Conservation (phyloP, 2,329 filamentous ascomycete genomes). For the Colletotrichum lini region DNA sequence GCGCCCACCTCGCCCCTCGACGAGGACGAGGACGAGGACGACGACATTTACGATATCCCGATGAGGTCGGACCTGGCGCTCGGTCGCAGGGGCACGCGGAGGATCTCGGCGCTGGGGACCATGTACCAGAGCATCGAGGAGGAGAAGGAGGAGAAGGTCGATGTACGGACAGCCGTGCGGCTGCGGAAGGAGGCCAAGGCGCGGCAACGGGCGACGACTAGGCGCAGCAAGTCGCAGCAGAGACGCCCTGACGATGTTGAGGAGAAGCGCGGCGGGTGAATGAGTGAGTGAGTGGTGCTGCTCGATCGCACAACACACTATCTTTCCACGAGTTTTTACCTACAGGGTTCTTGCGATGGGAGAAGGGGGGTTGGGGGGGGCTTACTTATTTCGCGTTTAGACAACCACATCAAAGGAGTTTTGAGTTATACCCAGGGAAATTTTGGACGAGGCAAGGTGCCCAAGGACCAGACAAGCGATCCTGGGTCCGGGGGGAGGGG, state of each 20-base stretch:
- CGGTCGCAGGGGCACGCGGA: constrained; percentile 33
- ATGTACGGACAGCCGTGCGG: constrained; percentile 48
- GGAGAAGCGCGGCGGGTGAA: neutral
- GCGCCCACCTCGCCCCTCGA: constrained; percentile 18
- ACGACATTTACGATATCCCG: constrained; percentile 15
- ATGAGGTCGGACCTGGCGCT: constrained; percentile 32
- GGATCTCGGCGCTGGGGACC: constrained; percentile 41
- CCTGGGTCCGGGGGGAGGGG: neutral
- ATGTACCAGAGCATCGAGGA: constrained; percentile 39
- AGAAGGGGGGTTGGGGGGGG: neutral
- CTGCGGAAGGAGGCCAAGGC: constrained; percentile 52
- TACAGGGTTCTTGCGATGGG: neutral
- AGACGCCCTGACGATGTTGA: neutral
- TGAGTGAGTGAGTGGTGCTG: neutral
- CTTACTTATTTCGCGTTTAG: neutral
- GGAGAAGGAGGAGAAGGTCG: constrained; percentile 44
- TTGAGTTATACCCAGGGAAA: constrained; percentile 27
- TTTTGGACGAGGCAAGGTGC: neutral
- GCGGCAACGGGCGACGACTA: constrained; percentile 44
- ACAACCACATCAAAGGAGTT: neutral
- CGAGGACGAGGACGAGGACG: constrained; percentile 28
- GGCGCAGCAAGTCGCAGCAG: constrained; percentile 4
- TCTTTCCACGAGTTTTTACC: too few species aligned
- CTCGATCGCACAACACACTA: neutral
- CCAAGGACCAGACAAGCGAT: neutral